A percentile compares a stretch with the other conserved stretches of the same genome.
Evolutionary conservation across 352 stramenopile species (phyloP).

Genomic region (Phytophthora hibernalis): DNA sequence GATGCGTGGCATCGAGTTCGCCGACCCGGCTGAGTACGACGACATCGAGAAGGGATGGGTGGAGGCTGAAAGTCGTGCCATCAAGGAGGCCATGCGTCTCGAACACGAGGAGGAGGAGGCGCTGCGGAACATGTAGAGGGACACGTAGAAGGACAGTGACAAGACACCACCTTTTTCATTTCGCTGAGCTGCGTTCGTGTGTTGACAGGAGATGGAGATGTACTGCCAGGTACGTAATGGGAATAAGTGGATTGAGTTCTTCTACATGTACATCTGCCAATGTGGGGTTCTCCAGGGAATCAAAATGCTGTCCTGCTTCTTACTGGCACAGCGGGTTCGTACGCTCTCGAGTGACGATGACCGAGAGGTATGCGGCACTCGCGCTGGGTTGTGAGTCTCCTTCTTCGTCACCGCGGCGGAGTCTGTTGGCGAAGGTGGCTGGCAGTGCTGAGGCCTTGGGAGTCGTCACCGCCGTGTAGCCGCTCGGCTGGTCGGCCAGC

Average conservation of each 20-base stretch:
- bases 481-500: constrained; percentile 32
- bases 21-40: constrained; percentile 77
- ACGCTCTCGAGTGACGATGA: constrained; percentile 65
- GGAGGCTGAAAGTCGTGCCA: constrained; percentile 76
- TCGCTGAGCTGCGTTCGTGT: neutral
- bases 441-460: constrained; percentile 55
- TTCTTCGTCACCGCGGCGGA: constrained; percentile 34
- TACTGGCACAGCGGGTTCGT: constrained; percentile 72
- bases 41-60: constrained; percentile 86
- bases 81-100: constrained; percentile 88
- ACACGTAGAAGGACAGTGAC: constrained; percentile 8
- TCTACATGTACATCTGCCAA: constrained; percentile 39
- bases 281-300: constrained; percentile 15
- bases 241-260: constrained; percentile 30
- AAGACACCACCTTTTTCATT: constrained; percentile 4
- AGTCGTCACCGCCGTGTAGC: constrained; percentile 50
- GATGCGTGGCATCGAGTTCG: constrained; percentile 83
- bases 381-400: constrained; percentile 21
- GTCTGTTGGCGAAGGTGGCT: constrained; percentile 49
- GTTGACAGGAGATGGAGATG: neutral
- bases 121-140: constrained; percentile 66
- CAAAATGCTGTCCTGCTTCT: constrained; percentile 23
- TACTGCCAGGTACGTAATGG: constrained; percentile 7
- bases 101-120: constrained; percentile 85
- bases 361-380: constrained; percentile 52